Evolutionary conservation across 2,329 filamentous ascomycete genomes (phyloP), one percentile per base, ranked within the genome.

Genomic region (Cercospora sojina): DNA sequence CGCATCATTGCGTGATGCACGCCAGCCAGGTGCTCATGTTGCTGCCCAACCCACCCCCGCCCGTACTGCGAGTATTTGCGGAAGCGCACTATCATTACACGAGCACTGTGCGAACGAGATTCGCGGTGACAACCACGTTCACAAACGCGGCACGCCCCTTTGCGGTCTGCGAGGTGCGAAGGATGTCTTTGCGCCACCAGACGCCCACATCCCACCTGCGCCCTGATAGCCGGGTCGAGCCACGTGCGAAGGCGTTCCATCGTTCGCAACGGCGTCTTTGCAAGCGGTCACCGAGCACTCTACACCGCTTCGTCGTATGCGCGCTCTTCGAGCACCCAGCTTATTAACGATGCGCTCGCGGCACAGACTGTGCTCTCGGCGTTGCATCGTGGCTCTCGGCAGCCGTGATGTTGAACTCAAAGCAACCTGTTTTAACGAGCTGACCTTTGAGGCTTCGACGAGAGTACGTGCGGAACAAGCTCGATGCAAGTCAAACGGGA

Each of bases 401-500:
- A 53, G 47, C 47, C 23, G 47, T 53, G 23, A 23, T n/a, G 5
- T 27, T 3, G 47, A 29, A 53, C 47, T 53, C 47, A 53, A 53
- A 53, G 23, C 47, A 27, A 53, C 13, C 8, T 25, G 12, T 18
- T 53, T 16, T 53, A 53, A 53, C 47, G 23, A 53, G 47, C 47
- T 25, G n/a, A 53, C 47, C 47, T 53, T 27, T 9, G 38, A 32
- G 31, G 31, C 31, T 32, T 32, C 47, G 20, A 51, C 23, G 10
- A 51, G 6, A 51, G 47, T 23, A 12, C 47, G 47, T 53, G 47
- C 47, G 47, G 47, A 27, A 53, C 47, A 62, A 62, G 59, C 59
- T 62, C 59, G 29, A 53, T 35, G 47, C 59, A 62, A 47, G 43
- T 53, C 59, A 20, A 53, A 53, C 43, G 59, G 27, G 43, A 47